Conservation (phyloP, 2,329 filamentous ascomycete genomes). For the Meredithiella fracta region DNA sequence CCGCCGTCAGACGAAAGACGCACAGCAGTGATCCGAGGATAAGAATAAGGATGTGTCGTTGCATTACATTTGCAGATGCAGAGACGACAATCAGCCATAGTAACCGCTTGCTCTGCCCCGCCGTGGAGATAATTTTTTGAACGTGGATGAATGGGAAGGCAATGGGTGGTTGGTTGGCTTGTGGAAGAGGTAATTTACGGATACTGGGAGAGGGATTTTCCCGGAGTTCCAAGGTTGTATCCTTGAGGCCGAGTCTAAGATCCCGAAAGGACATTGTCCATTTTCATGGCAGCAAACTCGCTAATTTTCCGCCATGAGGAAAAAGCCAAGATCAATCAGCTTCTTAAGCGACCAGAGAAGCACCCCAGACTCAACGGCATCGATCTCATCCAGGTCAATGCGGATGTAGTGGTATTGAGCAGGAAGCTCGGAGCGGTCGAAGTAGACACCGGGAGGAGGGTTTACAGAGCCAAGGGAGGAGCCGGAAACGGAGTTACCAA, state of each 20-base stretch:
- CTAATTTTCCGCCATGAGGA: too few species aligned
- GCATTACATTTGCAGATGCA: not conserved
- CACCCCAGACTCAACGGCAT: slow-evolving; percentile 91
- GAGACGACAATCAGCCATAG: not conserved
- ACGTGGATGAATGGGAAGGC: not conserved
- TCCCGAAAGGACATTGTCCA: too few species aligned
- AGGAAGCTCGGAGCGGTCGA: slow-evolving; percentile 81
- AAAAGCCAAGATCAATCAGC: too few species aligned
- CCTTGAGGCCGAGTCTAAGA: too few species aligned
- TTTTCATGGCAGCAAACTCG: too few species aligned
- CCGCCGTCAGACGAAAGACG: not conserved
- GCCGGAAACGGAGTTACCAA: slow-evolving; percentile 48
- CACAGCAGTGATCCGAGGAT: not conserved
- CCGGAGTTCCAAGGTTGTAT: not conserved
- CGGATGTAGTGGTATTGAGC: slow-evolving; percentile 60
- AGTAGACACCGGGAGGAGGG: slow-evolving; percentile 58
- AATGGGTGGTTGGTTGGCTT: not conserved
- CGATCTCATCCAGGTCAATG: slow-evolving; percentile 72
- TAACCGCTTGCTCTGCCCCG: too few species aligned
- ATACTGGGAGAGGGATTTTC: not conserved
- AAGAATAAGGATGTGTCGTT: not conserved
- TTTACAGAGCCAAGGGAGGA: slow-evolving; percentile 55
- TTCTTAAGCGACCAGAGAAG: slow-evolving; percentile 26
- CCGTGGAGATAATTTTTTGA: not conserved
- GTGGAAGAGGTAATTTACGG: not conserved